These are phyloP conservation scores for Phoma herbarum DNA, from an alignment of 2,329 filamentous ascomycete species.

Conservation along the genomic window DNA sequence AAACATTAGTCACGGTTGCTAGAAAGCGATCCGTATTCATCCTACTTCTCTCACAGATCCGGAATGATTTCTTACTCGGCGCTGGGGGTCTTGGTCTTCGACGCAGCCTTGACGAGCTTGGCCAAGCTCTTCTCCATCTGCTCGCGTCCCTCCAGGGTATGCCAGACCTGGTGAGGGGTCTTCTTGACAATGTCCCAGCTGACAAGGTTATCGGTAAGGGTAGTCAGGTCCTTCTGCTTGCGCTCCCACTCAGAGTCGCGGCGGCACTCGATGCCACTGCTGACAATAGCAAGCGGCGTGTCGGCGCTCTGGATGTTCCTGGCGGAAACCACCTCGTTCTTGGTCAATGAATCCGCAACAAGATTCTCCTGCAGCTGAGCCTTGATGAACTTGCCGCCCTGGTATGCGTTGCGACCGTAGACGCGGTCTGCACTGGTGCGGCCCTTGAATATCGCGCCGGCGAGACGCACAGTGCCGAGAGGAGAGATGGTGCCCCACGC, in stretches of 20 bases:
- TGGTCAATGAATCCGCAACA: slow-evolving; percentile 83
- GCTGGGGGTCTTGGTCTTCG: slow-evolving; percentile 22
- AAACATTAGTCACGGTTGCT: neutral
- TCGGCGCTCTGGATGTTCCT: slow-evolving; percentile 79
- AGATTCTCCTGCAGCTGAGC: slow-evolving; percentile 92
- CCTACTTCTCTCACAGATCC: neutral
- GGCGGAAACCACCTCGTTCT: slow-evolving; percentile 81
- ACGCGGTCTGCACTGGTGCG: slow-evolving; percentile 84
- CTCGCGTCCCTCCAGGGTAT: slow-evolving; percentile 73
- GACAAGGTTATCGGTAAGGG: slow-evolving; percentile 78
- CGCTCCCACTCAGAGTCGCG: slow-evolving; percentile 77
- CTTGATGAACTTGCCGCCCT: slow-evolving; percentile 85
- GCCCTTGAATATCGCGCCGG: slow-evolving; percentile 82
- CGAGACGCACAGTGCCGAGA: slow-evolving; percentile 81
- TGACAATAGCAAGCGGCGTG: slow-evolving; percentile 81
- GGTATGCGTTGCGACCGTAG: slow-evolving; percentile 80
- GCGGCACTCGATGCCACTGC: slow-evolving; percentile 76
- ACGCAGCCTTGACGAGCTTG: slow-evolving; percentile 65
- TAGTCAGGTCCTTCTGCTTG: slow-evolving; percentile 85
- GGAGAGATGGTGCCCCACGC: slow-evolving; percentile 84
- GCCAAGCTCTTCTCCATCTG: slow-evolving; percentile 81
- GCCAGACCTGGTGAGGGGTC: slow-evolving; percentile 89
- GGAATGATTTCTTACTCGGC: neutral
- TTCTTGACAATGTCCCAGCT: slow-evolving; percentile 87
- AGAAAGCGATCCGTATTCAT: neutral